phyloP scores from a whole-genome alignment of 2,329 filamentous ascomycete species.

The Diaporthe aspalathi region DNA sequence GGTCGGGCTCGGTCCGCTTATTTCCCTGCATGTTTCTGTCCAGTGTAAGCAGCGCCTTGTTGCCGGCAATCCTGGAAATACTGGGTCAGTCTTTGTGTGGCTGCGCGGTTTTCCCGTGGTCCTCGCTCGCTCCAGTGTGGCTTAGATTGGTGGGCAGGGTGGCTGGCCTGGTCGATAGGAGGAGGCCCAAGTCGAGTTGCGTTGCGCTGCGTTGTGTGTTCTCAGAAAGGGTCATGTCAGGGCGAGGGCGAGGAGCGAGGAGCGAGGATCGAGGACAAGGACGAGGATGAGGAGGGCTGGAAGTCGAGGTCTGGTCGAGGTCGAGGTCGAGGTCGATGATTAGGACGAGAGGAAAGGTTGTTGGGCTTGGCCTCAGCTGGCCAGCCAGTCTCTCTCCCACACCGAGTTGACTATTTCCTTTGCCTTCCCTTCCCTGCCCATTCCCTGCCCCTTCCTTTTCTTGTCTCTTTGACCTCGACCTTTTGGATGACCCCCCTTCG shows the following conservation, averaged over 20 bases:
- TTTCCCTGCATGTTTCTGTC: slow-evolving; percentile 12
- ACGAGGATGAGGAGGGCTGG: neutral
- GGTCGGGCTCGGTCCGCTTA: slow-evolving; percentile 1
- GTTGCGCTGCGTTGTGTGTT: neutral
- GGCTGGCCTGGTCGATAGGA: neutral
- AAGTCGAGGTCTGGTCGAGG: too few relatives aligned
- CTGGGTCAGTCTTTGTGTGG: slow-evolving; percentile 11
- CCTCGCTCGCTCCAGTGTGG: slow-evolving; percentile 25
- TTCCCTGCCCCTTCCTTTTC: slow-evolving; percentile 30
- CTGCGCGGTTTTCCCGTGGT: slow-evolving; percentile 19
- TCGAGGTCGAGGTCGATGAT: neutral
- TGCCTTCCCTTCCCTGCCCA: slow-evolving; percentile 14
- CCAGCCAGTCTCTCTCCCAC: neutral
- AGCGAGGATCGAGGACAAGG: neutral
- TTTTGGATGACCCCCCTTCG: too few relatives aligned
- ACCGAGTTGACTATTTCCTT: too few relatives aligned
- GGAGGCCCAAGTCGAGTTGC: slow-evolving; percentile 13
- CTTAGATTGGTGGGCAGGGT: neutral
- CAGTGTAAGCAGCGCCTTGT: slow-evolving; percentile 7
- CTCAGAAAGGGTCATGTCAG: neutral
- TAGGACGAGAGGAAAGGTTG: neutral
- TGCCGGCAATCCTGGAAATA: slow-evolving; percentile 21
- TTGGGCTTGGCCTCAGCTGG: slow-evolving; percentile 26
- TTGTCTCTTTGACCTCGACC: slow-evolving; percentile 20
- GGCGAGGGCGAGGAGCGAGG: neutral